Evolutionary conservation across 2,329 filamentous ascomycete species (phyloP), one percentile per base, ranked within the genome.

Genomic region (Botrytis porri): DNA sequence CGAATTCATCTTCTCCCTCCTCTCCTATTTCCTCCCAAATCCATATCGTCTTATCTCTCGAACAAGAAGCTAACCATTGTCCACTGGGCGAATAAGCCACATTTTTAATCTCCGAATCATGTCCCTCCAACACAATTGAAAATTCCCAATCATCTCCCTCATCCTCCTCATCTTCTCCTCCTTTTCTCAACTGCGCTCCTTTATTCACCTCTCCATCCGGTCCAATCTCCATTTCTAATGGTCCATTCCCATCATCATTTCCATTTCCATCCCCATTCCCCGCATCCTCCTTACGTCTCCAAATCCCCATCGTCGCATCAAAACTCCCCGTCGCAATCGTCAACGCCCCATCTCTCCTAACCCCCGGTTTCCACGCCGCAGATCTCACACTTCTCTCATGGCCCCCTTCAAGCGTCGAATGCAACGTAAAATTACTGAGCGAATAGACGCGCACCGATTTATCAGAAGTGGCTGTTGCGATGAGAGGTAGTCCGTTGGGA

Each of bases 21-120:
- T 84, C 83, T 57, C 88, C 88, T 71, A 98, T 88, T 81, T 98
- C 96, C 83, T 99, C 96, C 96, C 96, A 99, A 78, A 99, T 93
- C 96, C 96, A 99, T 29, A 98, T 93, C 25, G 89, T 92, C 84
- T 98, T 98, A 82, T 99, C 96, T 66, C 96, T 88, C 70, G 90
- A 93, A 82, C 95, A 98, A 0, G 95, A 98, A 9, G 96, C 96
- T 7, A 99, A 87, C 78, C 94, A 90, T 75, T 92, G 89, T 0
- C 93, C 93, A 0, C 88, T 89, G 0, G 93, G 90, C 29, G 88
- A 90, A 84, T 94, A 97, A 2, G 88, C 86, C 75, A 95, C 89
- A 43, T 88, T 86, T 85, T 98, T 92, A 85, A 99, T 93, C 83
- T 99, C 96, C 37, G 92, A 94, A 80, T 98, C 96, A 81, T 98